Evolutionary conservation across 345 rosid genomes (phyloP), one percentile per base, ranked within the genome.

Genomic region (Eutrema yunnanense): DNA sequence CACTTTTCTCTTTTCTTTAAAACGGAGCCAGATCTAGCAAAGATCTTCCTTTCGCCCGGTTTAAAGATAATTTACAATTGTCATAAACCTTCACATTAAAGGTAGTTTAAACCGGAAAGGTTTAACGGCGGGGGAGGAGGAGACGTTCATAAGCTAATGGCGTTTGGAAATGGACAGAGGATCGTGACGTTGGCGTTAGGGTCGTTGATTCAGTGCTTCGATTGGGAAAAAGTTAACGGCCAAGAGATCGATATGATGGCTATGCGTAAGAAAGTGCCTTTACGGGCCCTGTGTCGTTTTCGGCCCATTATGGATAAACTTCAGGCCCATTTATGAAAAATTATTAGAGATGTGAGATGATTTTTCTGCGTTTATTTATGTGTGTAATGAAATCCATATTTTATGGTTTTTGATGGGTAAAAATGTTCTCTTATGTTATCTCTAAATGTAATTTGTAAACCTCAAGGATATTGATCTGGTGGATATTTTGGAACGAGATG

Each of bases 121-220:
- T 84, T 78, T 53, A 37, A 46, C 22, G 72, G 41, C 0, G 32
- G 29, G 30, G 71, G 63, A 1, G 82, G 77, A 75, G 63, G 29
- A 3, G 49, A 34, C 57, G 84, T 84, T 51, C 19, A 30, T 43
- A 79, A 29, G 59, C 60, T 76, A 30, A 55, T 80, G 73, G 83
- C 88, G 0, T 86, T 86, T 30, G 83, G 88, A 1, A 44, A 75
- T 3, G 90, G 90, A 1, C 26, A 62, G 57, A 68, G 58, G 53
- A 69, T 68, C 1, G 71, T 73, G 60, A 49, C 71, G 9, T 62
- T 78, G 65, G 64, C 78, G 6, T 41, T 78, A 10, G n/a, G n/a
- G n/a, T n/a, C n/a, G n/a, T n/a, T n/a, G n/a, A 63, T 78, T 56
- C 81, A 22, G 22, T 22, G 22, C 22, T 22, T 22, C 22, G 22